Conservation (phyloP, 1,139 yeast genomes). For the Suhomyces guaymorum region DNA sequence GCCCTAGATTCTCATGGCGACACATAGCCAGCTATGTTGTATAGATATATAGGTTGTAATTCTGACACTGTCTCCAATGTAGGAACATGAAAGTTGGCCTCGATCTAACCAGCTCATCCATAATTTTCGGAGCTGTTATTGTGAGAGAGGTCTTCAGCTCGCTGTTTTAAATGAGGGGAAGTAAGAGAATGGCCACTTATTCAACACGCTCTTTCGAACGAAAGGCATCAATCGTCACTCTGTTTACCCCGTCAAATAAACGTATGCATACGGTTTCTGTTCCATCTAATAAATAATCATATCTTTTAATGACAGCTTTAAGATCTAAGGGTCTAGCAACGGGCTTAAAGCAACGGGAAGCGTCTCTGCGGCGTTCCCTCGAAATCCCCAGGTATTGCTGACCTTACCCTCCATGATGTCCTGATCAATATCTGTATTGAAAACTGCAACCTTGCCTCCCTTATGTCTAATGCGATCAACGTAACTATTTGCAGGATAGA, state of each 20-base stretch:
- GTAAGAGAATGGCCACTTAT: no score
- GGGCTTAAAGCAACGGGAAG: conserved; percentile 70
- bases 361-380: conserved; percentile 77
- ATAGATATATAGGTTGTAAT: conserved; percentile 2
- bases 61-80: neutral
- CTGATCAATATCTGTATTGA: conserved; percentile 65
- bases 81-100: neutral
- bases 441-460: conserved; percentile 84
- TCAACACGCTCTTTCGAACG: no score
- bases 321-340: no score
- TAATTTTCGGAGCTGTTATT: no score
- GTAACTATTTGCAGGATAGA: conserved; percentile 91
- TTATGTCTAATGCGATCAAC: conserved; percentile 70
- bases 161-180: no score
- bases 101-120: no score
- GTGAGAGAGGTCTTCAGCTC: no score
- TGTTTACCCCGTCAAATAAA: no score
- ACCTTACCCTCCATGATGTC: conserved; percentile 42
- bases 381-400: conserved; percentile 63
- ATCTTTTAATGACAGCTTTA: no score
- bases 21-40: conserved; percentile 7
- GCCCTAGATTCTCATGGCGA: neutral
- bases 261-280: no score
- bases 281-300: no score
- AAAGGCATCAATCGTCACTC: no score